phyloP scores from a whole-genome alignment of 306 rosid species.

The Vigna hirtella region DNA sequence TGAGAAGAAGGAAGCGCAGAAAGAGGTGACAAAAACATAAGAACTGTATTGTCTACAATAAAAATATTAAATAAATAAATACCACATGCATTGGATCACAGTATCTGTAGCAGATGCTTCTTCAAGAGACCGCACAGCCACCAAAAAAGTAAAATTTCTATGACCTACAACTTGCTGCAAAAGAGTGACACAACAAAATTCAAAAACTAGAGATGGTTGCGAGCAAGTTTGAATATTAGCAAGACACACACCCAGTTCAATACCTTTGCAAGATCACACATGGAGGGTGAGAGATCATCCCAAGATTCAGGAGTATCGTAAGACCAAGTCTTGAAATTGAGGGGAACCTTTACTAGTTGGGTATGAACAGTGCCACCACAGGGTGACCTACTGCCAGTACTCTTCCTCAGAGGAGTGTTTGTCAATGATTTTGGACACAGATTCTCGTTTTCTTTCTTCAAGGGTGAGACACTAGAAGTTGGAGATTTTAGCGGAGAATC shows the following conservation, averaged over 20 bases:
- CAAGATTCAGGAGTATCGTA: constrained; percentile 52
- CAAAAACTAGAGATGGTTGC: neutral
- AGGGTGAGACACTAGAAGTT: constrained; percentile 51
- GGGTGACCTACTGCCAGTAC: constrained; percentile 32
- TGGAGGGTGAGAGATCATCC: constrained; percentile 56
- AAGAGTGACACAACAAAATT: constrained; percentile 3
- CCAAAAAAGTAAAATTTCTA: constrained; percentile 57
- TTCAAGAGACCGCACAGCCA: constrained; percentile 65
- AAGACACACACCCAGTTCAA: neutral
- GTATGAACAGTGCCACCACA: constrained; percentile 21
- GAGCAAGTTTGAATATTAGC: constrained; percentile 11
- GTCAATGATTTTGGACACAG: constrained; percentile 45
- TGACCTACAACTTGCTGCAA: constrained; percentile 63
- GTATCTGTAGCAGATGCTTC: constrained; percentile 70
- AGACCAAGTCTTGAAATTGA: constrained; percentile 51
- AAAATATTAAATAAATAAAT: neutral
- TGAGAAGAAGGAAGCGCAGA: constrained; percentile 1
- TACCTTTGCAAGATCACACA: constrained; percentile 74
- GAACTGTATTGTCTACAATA: neutral
- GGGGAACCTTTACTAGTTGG: constrained; percentile 60
- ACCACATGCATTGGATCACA: constrained; percentile 75
- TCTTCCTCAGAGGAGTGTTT: constrained; percentile 42
- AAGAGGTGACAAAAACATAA: neutral
- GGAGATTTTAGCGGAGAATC: constrained; percentile 50
- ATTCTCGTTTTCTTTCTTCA: constrained; percentile 58